Evolutionary conservation across 768 basidiomycete genomes (phyloP), one percentile per base, ranked within the genome.

Genomic region (Phylloporus rhodoxanthus): DNA sequence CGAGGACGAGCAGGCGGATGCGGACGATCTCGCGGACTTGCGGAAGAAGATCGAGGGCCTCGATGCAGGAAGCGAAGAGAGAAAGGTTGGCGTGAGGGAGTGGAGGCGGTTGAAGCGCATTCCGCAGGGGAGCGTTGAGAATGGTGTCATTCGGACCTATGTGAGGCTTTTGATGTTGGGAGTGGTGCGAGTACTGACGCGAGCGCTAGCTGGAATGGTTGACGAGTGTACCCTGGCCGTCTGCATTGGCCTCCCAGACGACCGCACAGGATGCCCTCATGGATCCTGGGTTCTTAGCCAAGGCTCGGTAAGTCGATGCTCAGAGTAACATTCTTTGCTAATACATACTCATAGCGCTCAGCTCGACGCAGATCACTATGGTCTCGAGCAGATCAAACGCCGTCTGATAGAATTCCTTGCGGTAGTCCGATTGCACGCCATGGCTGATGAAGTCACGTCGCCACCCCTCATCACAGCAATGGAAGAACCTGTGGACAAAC

Each of bases 351-450:
- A 15, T 40, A 69, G 68, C 20, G 72, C 72, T 19, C 91, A 89
- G 62, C 80, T 97, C 8, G 92, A 97, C 57, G 75, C 81, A 11
- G 93, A 95, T 52, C 93, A 97, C 65, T 95, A 84, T 58, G 94
- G 94, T 1, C 73, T 97, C 15, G 90, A 93, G 50, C 90, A 88
- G 65, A 85, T 97, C 65, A 97, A 96, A 75, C 84, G 88, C 55
- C 76, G 93, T 9, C 68, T 95, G 3, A 87, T 95, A 40, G 94
- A 96, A 61, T 96, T 91, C 64, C 78, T 97, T 34, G 92, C 91
- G 0, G 87, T 96, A 10, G 84, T 94, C 29, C 72, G 90, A 52
- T 68, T 82, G 43, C 72, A 71, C 38, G 68, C 71, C 8, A 53
- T 72, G 17, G 52, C 61, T 1, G 55, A 62, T 41, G 61, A 58